Evolutionary conservation across 2,329 filamentous ascomycete genomes (phyloP).

Genomic region (Aspergillus amoenus): DNA sequence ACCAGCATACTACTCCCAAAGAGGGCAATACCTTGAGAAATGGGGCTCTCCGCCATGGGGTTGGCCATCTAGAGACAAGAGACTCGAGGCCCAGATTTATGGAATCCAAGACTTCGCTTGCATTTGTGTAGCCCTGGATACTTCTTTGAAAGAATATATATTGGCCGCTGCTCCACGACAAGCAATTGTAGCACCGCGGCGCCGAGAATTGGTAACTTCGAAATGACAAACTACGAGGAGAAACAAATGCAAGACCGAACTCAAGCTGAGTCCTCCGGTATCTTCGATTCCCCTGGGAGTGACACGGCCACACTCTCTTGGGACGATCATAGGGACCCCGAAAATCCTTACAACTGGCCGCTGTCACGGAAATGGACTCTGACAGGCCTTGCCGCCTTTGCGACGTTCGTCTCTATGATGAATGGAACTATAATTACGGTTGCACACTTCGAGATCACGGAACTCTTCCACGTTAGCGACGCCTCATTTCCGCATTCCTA

Average conservation of each 20-base stretch:
- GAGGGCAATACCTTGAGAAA: background rate
- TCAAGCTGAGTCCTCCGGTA: background rate
- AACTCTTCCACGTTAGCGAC: slow-evolving; percentile 16
- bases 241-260: background rate
- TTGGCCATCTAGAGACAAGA: background rate
- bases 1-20: background rate
- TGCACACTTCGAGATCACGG: slow-evolving; percentile 16
- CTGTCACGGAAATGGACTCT: slow-evolving; percentile 17
- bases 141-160: background rate
- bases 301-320: background rate
- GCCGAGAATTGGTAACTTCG: background rate
- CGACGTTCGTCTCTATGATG: slow-evolving; percentile 20
- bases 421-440: slow-evolving; percentile 24
- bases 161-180: background rate
- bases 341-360: slow-evolving; percentile 23
- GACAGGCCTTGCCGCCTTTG: slow-evolving; percentile 17
- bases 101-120: background rate
- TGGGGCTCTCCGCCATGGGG: background rate
- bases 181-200: background rate
- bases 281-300: background rate
- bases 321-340: slow-evolving; percentile 4
- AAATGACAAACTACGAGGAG: background rate
- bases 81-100: background rate
- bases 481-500: slow-evolving; percentile 20
- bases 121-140: background rate